phyloP scores from a whole-genome alignment of 2,329 filamentous ascomycete species.

The Stachybotrys elegans region DNA sequence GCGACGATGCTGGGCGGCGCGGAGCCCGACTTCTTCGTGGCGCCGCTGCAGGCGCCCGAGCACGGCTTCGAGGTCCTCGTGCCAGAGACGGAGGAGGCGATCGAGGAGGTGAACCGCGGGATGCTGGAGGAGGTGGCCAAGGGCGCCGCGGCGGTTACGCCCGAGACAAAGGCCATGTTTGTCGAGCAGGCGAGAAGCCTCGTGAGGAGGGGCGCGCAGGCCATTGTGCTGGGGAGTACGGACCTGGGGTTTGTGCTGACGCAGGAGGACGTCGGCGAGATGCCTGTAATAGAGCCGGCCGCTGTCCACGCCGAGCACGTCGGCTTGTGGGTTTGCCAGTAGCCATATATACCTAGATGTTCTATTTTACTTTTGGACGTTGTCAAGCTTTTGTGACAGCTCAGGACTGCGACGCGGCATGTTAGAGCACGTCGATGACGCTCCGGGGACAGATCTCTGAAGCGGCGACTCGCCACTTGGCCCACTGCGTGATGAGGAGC shows the following conservation, averaged over 20 bases:
- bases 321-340: slow-evolving; percentile 4
- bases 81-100: slow-evolving; percentile 2
- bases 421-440: too few relatives aligned
- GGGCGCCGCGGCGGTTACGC: slow-evolving; percentile 5
- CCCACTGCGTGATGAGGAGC: too few relatives aligned
- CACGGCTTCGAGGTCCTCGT: slow-evolving; percentile 5
- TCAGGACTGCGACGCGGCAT: too few relatives aligned
- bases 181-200: slow-evolving; percentile 4
- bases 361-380: too few relatives aligned
- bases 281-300: slow-evolving; percentile 8
- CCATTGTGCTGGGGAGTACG: slow-evolving; percentile 8
- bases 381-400: too few relatives aligned
- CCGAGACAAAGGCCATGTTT: slow-evolving; percentile 8
- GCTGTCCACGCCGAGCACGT: slow-evolving; percentile 7
- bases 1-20: slow-evolving; percentile 5
- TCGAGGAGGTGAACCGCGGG: slow-evolving; percentile 7
- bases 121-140: slow-evolving; percentile 11
- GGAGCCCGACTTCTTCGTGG: slow-evolving; percentile 3
- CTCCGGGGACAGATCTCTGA: too few relatives aligned
- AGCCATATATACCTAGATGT: too few relatives aligned
- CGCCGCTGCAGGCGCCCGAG: background rate
- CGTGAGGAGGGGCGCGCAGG: slow-evolving; percentile 5
- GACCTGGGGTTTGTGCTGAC: slow-evolving; percentile 8
- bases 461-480: too few relatives aligned
- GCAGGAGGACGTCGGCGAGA: slow-evolving; percentile 7